phyloP scores from a whole-genome alignment of 2,329 filamentous ascomycete species.

The Clonostachys solani region DNA sequence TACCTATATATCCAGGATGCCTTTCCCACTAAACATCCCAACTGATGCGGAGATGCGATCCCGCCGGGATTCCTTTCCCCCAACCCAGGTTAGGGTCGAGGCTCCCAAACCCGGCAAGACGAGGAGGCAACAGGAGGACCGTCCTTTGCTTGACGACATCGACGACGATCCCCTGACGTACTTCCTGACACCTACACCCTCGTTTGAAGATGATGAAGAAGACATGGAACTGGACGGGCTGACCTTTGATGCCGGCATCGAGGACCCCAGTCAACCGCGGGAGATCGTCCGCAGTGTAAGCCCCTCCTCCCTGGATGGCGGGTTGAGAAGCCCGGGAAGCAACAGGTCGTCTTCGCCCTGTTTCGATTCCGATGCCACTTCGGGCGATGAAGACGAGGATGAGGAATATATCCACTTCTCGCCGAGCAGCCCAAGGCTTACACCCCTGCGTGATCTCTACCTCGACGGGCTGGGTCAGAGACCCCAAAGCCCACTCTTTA shows the following conservation, averaged over 20 bases:
- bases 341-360: conserved; percentile 27
- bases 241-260: conserved; percentile 55
- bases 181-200: conserved; percentile 47
- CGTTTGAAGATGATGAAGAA: conserved; percentile 30
- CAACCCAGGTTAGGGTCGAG: conserved; percentile 42
- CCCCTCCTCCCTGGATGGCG: conserved; percentile 48
- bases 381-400: conserved; percentile 39
- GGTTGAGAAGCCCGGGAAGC: conserved; percentile 31
- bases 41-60: conserved; percentile 20
- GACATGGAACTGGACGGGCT: conserved; percentile 37
- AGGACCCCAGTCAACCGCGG: conserved; percentile 38
- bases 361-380: conserved; percentile 33
- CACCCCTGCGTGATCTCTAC: conserved; percentile 37
- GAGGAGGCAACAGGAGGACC: conserved; percentile 21
- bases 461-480: conserved; percentile 24
- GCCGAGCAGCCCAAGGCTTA: conserved; percentile 29
- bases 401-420: conserved; percentile 47
- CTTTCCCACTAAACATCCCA: conserved; percentile 23
- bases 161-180: conserved; percentile 51
- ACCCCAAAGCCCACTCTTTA: conserved; percentile 22
- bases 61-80: conserved; percentile 45
- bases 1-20: neutral
- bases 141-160: conserved; percentile 40
- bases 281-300: conserved; percentile 50
- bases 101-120: conserved; percentile 32